Evolutionary conservation across 129 eudicot genomes (phyloP).

Genomic region (Pseudognaphalium luteoalbum): DNA sequence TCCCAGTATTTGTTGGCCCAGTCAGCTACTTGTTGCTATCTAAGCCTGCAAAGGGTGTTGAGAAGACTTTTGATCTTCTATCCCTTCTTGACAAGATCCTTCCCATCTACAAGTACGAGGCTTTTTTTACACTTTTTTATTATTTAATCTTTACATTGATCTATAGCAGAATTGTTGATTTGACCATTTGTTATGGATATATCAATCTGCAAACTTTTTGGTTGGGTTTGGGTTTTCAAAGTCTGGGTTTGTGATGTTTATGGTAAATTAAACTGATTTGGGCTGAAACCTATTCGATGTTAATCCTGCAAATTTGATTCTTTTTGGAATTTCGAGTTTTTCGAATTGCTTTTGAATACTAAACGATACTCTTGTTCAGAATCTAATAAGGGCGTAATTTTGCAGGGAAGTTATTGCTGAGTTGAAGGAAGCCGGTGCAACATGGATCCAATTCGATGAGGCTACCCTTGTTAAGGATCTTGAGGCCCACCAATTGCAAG

Average conservation of each 20-base stretch:
- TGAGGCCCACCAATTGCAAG: slow-evolving; percentile 67
- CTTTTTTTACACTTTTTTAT: background rate
- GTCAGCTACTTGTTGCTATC: slow-evolving; percentile 89
- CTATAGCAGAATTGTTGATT: too few species aligned
- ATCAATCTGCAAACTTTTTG: too few species aligned
- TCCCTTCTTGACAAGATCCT: slow-evolving; percentile 90
- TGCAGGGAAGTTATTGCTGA: slow-evolving; percentile 88
- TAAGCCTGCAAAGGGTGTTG: slow-evolving; percentile 96
- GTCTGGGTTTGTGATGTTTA: too few species aligned
- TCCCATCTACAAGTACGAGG: slow-evolving; percentile 81
- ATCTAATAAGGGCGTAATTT: background rate
- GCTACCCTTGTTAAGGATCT: slow-evolving; percentile 92
- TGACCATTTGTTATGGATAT: too few species aligned
- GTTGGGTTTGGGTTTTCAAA: too few species aligned
- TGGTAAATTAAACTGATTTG: too few species aligned
- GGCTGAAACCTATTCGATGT: too few species aligned
- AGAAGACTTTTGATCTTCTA: slow-evolving; percentile 74
- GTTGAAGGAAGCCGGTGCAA: slow-evolving; percentile 91
- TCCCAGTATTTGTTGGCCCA: slow-evolving; percentile 96
- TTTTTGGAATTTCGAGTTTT: too few species aligned
- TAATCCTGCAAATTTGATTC: too few species aligned
- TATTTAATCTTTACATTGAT: too few species aligned
- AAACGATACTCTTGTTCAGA: background rate
- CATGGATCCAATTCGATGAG: slow-evolving; percentile 92
- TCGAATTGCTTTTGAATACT: background rate